phyloP scores from a whole-genome alignment of 2,329 filamentous ascomycete species.

The Grosmannia clavigera region DNA sequence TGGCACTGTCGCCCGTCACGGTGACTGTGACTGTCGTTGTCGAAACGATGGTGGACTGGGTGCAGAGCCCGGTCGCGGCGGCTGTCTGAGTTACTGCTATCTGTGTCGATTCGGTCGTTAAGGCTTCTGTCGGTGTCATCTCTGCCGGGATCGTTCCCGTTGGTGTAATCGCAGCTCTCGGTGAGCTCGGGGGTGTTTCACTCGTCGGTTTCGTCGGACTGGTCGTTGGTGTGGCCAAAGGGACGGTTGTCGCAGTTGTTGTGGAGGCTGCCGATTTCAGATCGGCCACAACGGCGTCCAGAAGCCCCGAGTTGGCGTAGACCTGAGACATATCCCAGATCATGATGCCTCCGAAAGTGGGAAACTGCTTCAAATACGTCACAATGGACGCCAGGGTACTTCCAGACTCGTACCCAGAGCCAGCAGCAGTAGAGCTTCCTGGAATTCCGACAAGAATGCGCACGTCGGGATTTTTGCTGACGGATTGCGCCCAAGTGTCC shows the following conservation, averaged over 20 bases:
- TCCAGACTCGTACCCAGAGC: slow-evolving; percentile 41
- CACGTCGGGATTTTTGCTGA: slow-evolving; percentile 44
- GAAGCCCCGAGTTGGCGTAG: slow-evolving; percentile 44
- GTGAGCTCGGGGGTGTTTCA: slow-evolving; percentile 8
- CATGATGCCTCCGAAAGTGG: slow-evolving; percentile 56
- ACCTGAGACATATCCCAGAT: slow-evolving; percentile 56
- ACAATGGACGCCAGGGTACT: slow-evolving; percentile 36
- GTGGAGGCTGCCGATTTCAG: slow-evolving; percentile 2
- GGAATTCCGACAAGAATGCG: slow-evolving; percentile 52
- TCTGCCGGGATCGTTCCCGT: slow-evolving; percentile 1
- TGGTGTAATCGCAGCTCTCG: background rate
- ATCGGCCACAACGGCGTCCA: slow-evolving; percentile 28
- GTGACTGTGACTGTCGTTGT: slow-evolving; percentile 3
- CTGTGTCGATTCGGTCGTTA: background rate
- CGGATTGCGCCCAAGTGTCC: slow-evolving; percentile 51
- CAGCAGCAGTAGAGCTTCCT: slow-evolving; percentile 35
- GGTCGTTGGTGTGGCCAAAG: background rate
- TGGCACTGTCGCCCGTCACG: background rate
- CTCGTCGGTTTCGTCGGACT: slow-evolving; percentile 9
- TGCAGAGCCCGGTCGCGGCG: slow-evolving; percentile 3
- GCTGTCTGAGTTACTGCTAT: slow-evolving; percentile 4
- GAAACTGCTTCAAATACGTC: slow-evolving; percentile 38
- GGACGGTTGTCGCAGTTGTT: slow-evolving; percentile 4
- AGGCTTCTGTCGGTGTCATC: background rate
- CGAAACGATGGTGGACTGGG: slow-evolving; percentile 6